Base-by-base conservation (phyloP, 495 filamentous ascomycete species). In the Bombardia bombarda region DNA sequence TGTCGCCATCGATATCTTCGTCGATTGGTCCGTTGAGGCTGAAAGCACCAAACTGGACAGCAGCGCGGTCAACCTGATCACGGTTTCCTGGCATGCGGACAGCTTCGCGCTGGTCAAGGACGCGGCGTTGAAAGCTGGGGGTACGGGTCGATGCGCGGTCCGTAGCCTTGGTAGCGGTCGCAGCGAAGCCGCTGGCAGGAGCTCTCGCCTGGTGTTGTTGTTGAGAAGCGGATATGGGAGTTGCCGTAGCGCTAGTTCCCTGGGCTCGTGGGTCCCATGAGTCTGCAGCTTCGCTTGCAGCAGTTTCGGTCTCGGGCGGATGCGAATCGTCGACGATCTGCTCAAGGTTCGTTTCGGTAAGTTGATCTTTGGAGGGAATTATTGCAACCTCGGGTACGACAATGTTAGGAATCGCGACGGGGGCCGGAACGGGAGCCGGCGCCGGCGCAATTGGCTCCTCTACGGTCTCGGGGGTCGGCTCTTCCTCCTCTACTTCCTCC, bases 51-150 rank as follows among this genome's bases (percentile, higher is more conserved):
- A 99, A 99, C 58, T 97, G 93, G 32, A 99, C 87, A n/a, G 88
- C 83, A 37, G 90, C 77, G 40, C 87, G 82, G 58, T 95, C 89
- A 7, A 98, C 86, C 30, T 57, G 46, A 30, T 88, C 89, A 53
- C 94, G 89, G 63, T 96, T 95, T n/a, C 87, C 88, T 23, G 92
- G 92, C 92, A 99, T 97, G 38, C 95, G 86, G 26, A 99, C 92
- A 14, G 90, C 87, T 61, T 99, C 93, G 57, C 90, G 89, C 56
- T 99, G 92, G 49, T 96, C 89, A 53, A 93, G 73, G 32, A 95
- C 75, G 48, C 86, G 81, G 21, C 90, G 80, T 57, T 90, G 80
- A 55, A 82, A 85, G 52, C 81, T 86, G 23, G 87, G 74, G 21
- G 81, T 80, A 33, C 90, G 80, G 32, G 64, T 63, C 33, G 72